Evolutionary conservation across 352 stramenopile species (phyloP), one percentile per base, ranked within the genome.

Genomic region (Ochromonadaceae sp.): DNA sequence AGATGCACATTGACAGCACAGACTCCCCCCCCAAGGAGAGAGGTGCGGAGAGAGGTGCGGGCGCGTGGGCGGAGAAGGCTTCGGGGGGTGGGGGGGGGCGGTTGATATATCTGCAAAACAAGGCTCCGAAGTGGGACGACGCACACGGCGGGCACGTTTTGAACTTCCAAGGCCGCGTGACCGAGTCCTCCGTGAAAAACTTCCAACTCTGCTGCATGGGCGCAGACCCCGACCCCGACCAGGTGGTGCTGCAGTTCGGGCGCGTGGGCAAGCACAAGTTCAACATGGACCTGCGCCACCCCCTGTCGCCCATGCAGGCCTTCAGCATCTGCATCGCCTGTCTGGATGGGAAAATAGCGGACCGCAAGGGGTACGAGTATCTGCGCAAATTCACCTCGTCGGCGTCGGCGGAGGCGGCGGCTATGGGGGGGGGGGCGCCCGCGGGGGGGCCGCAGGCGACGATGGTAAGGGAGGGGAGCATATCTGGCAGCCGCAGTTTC

Each of bases 141-240:
- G 34, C 32, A 22, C 55, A 63, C 38, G 55, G 55, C 25, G 55
- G 55, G 9, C 55, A 63, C 38, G 55, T 63, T 3, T 28, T 63
- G 4, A 63, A 63, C 28, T 63, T 63, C 30, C 55, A 63, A 36
- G 67, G 53, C 30, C 59, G 68, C 2, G 68, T 73, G 10, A 73
- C 68, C 0, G 66, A 70, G 34, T 66, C 67, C 9, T 73, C 67
- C 15, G 63, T 73, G 1, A 73, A 73, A 41, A 73, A 73, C 34
- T 73, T 73, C 39, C 68, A 73, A 36, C 30, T 73, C 12, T 55
- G 63, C 22, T 63, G 55, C 15, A 7, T 5, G 7, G 55, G 52
- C 3, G 25, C 17, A n/a, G 40, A 52, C n/a, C n/a, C n/a, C n/a
- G 26, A 17, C 10, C 30, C 25, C 0, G 53, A 65, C 17, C 42